Base-by-base conservation (phyloP, 164 flowering plant species). In the Chimonanthus praecox region DNA sequence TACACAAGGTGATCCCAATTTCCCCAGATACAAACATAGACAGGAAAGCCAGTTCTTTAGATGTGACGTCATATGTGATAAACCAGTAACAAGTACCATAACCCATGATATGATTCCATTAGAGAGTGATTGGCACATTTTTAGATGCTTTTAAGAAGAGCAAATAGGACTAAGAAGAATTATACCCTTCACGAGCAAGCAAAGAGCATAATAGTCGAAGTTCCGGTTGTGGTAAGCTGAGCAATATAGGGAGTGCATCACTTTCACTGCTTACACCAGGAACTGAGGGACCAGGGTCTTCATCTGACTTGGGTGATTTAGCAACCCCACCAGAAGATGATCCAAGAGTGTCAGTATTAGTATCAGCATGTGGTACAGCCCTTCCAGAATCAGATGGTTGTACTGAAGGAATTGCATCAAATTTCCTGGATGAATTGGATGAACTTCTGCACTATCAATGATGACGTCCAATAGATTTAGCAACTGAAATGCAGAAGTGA, bases 181-280 rank as follows among this genome's bases (percentile, higher is more conserved):
- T 84, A 67, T 88, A 95, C 99, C 99, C 97, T 79, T 95, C 99
- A n/a, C 86, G 86, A 58, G 97, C 98, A 76, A 95, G 97, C 80
- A 95, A 83, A 75, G 99, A 95, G 82, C 98, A 93, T 33, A 95
- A 81, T 60, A 91, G 91, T 44, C 92, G 86, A 73, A 95, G 94
- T 74, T 95, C 99, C 21, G 83, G 67, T 70, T 87, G 85, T 66
- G 98, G 98, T 58, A 95, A 83, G 67, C 85, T 81, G 51, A 72
- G 79, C 51, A 93, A 76, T 64, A 88, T 83, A 80, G 45, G 71
- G 58, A 73, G 79, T 18, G 78, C 49, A 74, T 85, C 90, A 77
- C 50, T 75, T 82, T 87, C 91, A 47, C 51, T 76, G 51, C 78
- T 74, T 33, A 74, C 73, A 74, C 77, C 77, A 65, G 93, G 83